A percentile compares a stretch with the other conserved stretches of the same genome.
Evolutionary conservation across 2,329 filamentous ascomycete genomes (phyloP).

Genomic region (Trichophyton simii): DNA sequence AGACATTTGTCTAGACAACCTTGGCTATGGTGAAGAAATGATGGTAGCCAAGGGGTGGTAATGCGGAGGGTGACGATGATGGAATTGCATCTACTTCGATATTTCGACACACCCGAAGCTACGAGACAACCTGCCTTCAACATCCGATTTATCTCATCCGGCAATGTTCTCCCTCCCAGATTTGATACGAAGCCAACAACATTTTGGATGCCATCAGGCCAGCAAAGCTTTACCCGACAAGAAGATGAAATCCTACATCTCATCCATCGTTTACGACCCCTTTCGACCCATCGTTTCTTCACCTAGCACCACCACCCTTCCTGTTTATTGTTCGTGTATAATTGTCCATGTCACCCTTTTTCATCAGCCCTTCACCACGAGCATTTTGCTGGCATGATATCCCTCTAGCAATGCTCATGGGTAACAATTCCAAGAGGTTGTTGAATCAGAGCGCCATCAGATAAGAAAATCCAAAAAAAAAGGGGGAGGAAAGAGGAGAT

Average conservation of each 20-base stretch:
- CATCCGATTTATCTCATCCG: neutral
- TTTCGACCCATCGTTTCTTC: neutral
- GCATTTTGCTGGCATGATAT: neutral
- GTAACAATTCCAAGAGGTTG: neutral
- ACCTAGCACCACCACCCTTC: neutral
- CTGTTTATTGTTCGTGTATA: neutral
- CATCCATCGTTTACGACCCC: neutral
- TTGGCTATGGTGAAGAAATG: neutral
- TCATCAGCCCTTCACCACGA: neutral
- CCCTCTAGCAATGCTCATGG: neutral
- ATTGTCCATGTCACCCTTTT: neutral
- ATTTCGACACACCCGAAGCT: neutral
- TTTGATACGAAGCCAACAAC: neutral
- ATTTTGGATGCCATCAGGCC: neutral
- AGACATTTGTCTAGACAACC: constrained; percentile 8
- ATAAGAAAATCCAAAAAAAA: neutral
- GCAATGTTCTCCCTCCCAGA: neutral
- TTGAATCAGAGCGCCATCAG: neutral
- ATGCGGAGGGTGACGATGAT: neutral
- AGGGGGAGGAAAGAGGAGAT: neutral
- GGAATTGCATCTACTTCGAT: neutral
- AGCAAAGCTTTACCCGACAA: neutral
- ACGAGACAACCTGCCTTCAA: neutral
- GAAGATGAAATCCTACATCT: neutral
- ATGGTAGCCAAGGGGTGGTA: neutral